A percentile compares a stretch with the other conserved stretches of the same genome.
These are phyloP conservation scores for Sporisorium reilianum DNA, from an alignment of 1,284 basidiomycete species.

Conservation along the genomic window DNA sequence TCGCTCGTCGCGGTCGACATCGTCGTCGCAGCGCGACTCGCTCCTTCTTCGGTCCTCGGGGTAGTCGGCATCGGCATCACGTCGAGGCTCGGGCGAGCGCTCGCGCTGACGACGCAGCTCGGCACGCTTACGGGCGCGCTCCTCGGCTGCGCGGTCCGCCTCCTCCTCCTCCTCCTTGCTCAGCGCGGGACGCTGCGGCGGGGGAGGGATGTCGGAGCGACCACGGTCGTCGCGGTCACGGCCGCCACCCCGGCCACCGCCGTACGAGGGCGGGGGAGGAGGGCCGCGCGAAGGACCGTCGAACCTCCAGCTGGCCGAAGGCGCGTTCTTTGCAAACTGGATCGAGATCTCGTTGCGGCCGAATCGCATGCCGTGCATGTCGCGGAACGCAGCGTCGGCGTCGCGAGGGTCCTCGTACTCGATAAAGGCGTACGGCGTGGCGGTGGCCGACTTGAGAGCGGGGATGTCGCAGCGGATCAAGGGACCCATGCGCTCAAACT, in stretches of 20 bases:
- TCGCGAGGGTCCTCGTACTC: slow-evolving; percentile 64
- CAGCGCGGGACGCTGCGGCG: slow-evolving; percentile 26
- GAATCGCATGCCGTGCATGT: slow-evolving; percentile 64
- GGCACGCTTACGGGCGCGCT: slow-evolving; percentile 46
- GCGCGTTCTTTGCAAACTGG: slow-evolving; percentile 63
- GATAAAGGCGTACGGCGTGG: slow-evolving; percentile 62
- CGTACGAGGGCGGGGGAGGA: slow-evolving; percentile 46
- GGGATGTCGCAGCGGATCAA: slow-evolving; percentile 65
- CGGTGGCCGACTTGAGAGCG: slow-evolving; percentile 50
- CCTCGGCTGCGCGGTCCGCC: slow-evolving; percentile 51
- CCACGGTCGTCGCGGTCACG: slow-evolving; percentile 33
- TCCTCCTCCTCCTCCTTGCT: slow-evolving; percentile 47
- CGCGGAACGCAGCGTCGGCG: slow-evolving; percentile 58
- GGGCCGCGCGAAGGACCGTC: slow-evolving; percentile 52
- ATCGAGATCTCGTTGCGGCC: slow-evolving; percentile 56
- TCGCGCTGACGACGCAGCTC: slow-evolving; percentile 45
- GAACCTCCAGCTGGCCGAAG: slow-evolving; percentile 57
- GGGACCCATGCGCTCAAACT: slow-evolving; percentile 63
- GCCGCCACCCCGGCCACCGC: slow-evolving; percentile 39
- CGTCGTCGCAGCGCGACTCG: slow-evolving; percentile 32
- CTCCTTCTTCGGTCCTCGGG: slow-evolving; percentile 35
- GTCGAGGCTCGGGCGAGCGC: slow-evolving; percentile 40
- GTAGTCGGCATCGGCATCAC: slow-evolving; percentile 42
- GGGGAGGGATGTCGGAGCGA: slow-evolving; percentile 26
- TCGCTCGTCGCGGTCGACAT: slow-evolving; percentile 32